phyloP scores from a whole-genome alignment of 495 filamentous ascomycete species.

The Penicillium roqueforti region DNA sequence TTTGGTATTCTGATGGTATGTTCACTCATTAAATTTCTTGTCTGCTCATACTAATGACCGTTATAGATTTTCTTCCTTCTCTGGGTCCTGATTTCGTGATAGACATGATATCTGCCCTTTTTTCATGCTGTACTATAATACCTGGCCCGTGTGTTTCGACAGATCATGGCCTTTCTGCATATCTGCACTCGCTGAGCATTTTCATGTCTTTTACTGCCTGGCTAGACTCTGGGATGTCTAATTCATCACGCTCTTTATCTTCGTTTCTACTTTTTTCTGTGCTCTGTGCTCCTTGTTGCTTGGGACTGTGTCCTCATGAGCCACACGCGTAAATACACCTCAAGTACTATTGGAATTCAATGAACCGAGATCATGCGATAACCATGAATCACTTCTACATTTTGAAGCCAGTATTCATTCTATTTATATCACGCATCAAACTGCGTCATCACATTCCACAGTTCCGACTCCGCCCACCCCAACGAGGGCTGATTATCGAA shows the following conservation, averaged over 20 bases:
- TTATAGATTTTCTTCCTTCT: constrained; percentile 54
- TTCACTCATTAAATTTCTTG: neutral
- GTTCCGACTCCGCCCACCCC: constrained; percentile 29
- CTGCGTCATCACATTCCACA: constrained; percentile 22
- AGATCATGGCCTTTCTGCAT: constrained; percentile 18
- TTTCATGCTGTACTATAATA: constrained; percentile 41
- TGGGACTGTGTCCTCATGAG: constrained; percentile 24
- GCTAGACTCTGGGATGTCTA: constrained; percentile 24
- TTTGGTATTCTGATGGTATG: constrained; percentile 80
- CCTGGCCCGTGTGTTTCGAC: constrained; percentile 11
- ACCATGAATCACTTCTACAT: neutral
- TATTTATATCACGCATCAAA: constrained; percentile 3
- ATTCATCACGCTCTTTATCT: constrained; percentile 18
- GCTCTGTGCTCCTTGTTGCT: neutral
- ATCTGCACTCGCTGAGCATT: constrained; percentile 14
- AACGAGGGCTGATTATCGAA: constrained; percentile 31
- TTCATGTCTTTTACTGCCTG: constrained; percentile 12
- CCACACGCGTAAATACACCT: constrained; percentile 21
- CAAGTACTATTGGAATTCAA: constrained; percentile 20
- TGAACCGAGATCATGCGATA: neutral
- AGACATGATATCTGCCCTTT: constrained; percentile 20
- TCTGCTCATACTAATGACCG: constrained; percentile 14
- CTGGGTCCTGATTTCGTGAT: constrained; percentile 57
- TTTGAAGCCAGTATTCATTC: neutral
- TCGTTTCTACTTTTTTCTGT: constrained; percentile 4